phyloP scores from a whole-genome alignment of 257 asterid genomes.

The Petrea volubilis region DNA sequence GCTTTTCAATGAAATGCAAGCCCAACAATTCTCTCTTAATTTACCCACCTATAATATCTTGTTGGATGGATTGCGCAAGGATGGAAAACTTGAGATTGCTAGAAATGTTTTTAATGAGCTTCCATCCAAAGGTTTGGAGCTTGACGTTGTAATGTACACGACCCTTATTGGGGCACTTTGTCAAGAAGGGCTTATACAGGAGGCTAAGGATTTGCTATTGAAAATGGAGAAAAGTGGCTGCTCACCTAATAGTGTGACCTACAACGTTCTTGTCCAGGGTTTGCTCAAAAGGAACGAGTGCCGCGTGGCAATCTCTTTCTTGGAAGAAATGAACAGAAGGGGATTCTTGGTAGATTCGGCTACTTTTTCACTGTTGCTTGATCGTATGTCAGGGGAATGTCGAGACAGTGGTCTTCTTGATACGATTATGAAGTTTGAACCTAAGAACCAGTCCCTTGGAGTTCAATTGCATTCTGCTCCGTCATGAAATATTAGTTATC shows the following conservation, averaged over 20 bases:
- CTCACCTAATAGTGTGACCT: neutral
- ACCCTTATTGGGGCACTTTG: neutral
- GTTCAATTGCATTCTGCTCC: too few relatives aligned
- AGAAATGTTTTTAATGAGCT: neutral
- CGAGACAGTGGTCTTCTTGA: neutral
- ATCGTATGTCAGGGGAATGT: neutral
- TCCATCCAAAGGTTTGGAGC: neutral
- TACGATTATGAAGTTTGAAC: neutral
- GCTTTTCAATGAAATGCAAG: constrained; percentile 20
- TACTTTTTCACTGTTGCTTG: neutral
- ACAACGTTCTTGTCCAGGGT: constrained; percentile 8
- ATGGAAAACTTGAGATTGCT: neutral
- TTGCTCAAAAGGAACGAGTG: constrained; percentile 2
- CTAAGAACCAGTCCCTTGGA: neutral
- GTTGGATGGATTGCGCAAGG: constrained; percentile 12
- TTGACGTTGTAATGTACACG: neutral
- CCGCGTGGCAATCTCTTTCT: neutral
- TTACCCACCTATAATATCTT: neutral
- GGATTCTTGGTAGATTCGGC: neutral
- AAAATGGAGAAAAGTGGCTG: constrained; percentile 17
- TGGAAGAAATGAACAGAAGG: constrained; percentile 11
- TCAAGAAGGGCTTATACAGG: neutral
- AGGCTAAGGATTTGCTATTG: neutral
- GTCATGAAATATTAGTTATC: too few relatives aligned
- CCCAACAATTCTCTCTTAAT: neutral